These are phyloP conservation scores for Prasinococcaceae sp. DNA, from an alignment of 139 green algal genomes.

Conservation along the genomic window DNA sequence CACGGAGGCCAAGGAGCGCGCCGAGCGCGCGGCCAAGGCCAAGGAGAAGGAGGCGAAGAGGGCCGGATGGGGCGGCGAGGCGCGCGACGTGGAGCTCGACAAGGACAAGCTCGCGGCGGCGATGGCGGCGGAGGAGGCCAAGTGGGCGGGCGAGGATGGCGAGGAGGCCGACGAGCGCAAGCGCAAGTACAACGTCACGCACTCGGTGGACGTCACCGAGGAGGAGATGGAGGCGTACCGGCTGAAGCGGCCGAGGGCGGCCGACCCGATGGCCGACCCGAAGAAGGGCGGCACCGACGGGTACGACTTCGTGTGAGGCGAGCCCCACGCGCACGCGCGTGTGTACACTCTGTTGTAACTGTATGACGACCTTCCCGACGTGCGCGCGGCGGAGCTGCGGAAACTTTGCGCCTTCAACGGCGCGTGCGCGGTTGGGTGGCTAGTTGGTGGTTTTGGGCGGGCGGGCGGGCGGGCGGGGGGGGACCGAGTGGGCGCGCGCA, in stretches of 20 bases:
- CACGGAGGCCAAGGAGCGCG: slow-evolving; percentile 28
- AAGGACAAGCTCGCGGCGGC: slow-evolving; percentile 51
- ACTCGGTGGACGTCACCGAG: slow-evolving; percentile 41
- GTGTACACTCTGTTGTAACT: too few species aligned
- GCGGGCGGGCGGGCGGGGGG: too few species aligned
- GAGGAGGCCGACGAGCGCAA: slow-evolving; percentile 57
- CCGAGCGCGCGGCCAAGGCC: not conserved
- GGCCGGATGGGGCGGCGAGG: slow-evolving; percentile 43
- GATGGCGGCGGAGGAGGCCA: slow-evolving; percentile 44
- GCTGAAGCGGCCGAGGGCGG: slow-evolving; percentile 40
- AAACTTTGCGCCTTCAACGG: too few species aligned
- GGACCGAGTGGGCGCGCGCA: too few species aligned
- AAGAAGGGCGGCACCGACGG: too few species aligned
- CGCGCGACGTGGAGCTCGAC: slow-evolving; percentile 48
- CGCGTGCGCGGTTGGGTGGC: too few species aligned
- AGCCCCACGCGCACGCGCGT: too few species aligned
- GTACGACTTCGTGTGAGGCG: too few species aligned
- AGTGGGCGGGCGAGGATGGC: slow-evolving; percentile 1
- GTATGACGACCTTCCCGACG: too few species aligned
- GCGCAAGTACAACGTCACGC: slow-evolving; percentile 58
- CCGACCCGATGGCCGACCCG: slow-evolving; percentile 65
- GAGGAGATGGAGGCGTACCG: slow-evolving; percentile 99
- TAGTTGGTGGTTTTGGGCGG: too few species aligned
- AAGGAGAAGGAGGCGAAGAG: slow-evolving; percentile 30
- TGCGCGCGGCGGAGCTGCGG: too few species aligned